Conservation (phyloP, 768 basidiomycete species). For the Leucosporidium scottii region DNA sequence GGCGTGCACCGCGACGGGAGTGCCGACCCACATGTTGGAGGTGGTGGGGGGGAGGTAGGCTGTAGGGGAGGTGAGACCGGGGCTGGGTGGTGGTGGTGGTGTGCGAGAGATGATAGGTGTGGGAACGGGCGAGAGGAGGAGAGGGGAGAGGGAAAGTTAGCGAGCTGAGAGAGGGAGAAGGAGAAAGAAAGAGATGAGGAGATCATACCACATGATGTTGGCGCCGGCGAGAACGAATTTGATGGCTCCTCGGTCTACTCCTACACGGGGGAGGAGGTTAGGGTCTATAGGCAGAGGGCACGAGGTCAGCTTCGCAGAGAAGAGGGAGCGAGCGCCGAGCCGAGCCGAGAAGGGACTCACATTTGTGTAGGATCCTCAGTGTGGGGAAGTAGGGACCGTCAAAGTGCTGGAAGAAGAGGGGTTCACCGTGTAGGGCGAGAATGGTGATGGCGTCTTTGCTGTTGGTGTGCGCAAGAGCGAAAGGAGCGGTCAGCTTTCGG, state of each 20-base stretch:
- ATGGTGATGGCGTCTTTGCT: conserved; percentile 74
- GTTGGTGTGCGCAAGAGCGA: conserved; percentile 50
- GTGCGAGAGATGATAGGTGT: too few species aligned
- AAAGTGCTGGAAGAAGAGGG: conserved; percentile 91
- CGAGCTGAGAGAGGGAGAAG: background rate
- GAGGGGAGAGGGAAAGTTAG: background rate
- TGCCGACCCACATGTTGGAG: conserved; percentile 41
- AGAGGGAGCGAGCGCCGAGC: background rate
- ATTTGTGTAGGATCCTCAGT: conserved; percentile 81
- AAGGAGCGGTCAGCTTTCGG: background rate
- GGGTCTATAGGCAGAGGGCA: conserved; percentile 57
- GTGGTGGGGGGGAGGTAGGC: conserved; percentile 69
- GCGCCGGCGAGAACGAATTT: conserved; percentile 90
- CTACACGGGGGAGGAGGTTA: conserved; percentile 75
- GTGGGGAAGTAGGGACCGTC: conserved; percentile 90
- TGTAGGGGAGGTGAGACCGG: conserved; percentile 86
- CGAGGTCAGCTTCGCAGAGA: background rate
- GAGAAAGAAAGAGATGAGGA: background rate
- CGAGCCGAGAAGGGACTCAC: conserved; percentile 49
- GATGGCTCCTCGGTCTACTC: conserved; percentile 93
- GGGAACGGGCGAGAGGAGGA: background rate
- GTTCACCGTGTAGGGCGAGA: conserved; percentile 77
- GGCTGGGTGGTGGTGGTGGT: conserved; percentile 45
- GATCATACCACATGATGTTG: conserved; percentile 74
- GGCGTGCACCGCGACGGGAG: conserved; percentile 82